phyloP scores from a whole-genome alignment of 331 rosid species.

The Cucumis variabilis region DNA sequence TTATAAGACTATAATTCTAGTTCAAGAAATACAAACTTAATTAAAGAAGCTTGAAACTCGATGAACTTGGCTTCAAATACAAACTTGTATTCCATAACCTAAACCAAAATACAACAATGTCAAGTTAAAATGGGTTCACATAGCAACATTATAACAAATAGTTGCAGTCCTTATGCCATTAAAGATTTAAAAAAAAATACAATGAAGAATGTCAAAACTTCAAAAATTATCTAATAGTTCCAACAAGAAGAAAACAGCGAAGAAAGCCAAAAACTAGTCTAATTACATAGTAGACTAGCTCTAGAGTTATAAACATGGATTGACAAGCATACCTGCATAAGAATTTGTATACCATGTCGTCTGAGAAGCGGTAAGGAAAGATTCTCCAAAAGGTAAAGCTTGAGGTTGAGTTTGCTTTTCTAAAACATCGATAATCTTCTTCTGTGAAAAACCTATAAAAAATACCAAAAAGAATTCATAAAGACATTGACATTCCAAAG shows the following conservation, averaged over 20 bases:
- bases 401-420: no score
- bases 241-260: not conserved
- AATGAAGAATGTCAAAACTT: no score
- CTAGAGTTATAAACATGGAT: not conserved
- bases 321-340: conserved; percentile 69
- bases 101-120: no score
- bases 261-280: conserved; percentile 2
- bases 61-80: no score
- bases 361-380: conserved; percentile 54
- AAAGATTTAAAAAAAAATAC: not conserved
- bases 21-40: no score
- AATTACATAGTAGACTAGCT: not conserved
- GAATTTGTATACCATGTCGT: conserved; percentile 51
- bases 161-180: no score
- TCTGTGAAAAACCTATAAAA: conserved; percentile 71
- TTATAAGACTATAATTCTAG: no score
- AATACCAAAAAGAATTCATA: conserved; percentile 2
- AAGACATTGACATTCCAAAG: conserved; percentile 45
- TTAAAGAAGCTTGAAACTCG: no score
- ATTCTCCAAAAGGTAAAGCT: conserved; percentile 49
- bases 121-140: no score
- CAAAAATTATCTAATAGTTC: not conserved
- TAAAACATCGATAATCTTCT: conserved; percentile 54
- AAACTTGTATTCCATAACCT: no score
- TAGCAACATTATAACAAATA: no score